Base-by-base conservation (phyloP, 2,329 filamentous ascomycete species). In the Escovopsis weberi region DNA sequence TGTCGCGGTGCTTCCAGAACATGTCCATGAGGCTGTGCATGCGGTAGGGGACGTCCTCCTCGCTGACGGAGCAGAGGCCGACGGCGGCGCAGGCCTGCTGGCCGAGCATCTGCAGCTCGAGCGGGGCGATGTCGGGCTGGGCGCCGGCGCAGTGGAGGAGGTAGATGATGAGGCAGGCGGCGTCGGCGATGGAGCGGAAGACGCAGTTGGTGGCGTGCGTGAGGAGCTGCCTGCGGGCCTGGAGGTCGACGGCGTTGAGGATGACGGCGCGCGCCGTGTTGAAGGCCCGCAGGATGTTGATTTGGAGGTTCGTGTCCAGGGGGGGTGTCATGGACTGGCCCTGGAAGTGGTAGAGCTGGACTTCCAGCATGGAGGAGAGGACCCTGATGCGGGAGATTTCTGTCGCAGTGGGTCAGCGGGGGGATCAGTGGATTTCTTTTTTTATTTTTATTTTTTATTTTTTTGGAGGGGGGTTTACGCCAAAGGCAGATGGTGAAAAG, bases 311-410 rank as follows among this genome's bases (percentile, higher is more conserved):
- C 6, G 44, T 34, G 18, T 40, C 38, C 10, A 38, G 32, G 1
- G 37, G 35, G 0, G n/a, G 26, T 19, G 26, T 12, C 26, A 12
- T 35, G 34, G 33, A 7, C 32, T 39, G 37, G 35, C 26, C 26
- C n/a, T 26, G 38, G 42, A 74, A 68, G 57, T 74, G 74, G 54
- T 68, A 73, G 1, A 60, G 56, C 47, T 75, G 70, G 8, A 75
- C 63, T 43, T 75, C 70, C n/a, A 73, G 61, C 19, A 67, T 62
- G 1, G 69, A 65, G 0, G 69, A 60, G 4, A 74, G 54, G 8
- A 70, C 55, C 39, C 68, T 67, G 50, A 74, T 70, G 12, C 64
- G 59, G 41, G 69, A 66, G 19, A 69, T 54, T 34, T 72, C 69
- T 70, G 48, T 50, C 39, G 28, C 6, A 12, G 28, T 33, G 11